Conservation (phyloP, 2,329 filamentous ascomycete species). For the Hymenotorrendiella dingleyae region DNA sequence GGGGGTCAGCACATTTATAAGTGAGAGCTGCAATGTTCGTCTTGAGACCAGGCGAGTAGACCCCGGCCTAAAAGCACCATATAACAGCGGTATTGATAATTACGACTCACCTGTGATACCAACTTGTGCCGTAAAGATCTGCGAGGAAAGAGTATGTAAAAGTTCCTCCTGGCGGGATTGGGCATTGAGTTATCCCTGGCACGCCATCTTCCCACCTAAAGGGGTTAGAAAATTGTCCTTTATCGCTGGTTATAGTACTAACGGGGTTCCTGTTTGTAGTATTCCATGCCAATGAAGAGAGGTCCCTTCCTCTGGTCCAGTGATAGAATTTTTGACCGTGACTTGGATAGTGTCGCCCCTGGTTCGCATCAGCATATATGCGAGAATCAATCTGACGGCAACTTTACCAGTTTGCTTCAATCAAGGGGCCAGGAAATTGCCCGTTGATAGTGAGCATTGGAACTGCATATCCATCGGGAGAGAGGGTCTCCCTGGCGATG, state of each 20-base stretch:
- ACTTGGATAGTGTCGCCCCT: conserved; percentile 45
- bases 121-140: conserved; percentile 41
- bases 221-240: too few species aligned
- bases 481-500: conserved; percentile 19
- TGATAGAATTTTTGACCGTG: conserved; percentile 64
- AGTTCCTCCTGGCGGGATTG: conserved; percentile 45
- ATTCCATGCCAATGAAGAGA: conserved; percentile 43
- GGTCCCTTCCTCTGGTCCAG: conserved; percentile 33
- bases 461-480: conserved; percentile 34
- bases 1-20: too few species aligned
- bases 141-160: conserved; percentile 27
- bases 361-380: not conserved
- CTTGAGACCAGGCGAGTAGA: too few species aligned
- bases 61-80: too few species aligned
- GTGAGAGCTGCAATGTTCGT: too few species aligned
- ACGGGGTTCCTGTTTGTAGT: conserved; percentile 32
- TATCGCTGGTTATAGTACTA: too few species aligned
- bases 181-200: conserved; percentile 54
- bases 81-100: too few species aligned
- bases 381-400: not conserved
- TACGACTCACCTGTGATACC: too few species aligned
- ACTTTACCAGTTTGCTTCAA: conserved; percentile 31
- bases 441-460: conserved; percentile 46
- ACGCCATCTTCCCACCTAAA: conserved; percentile 38
- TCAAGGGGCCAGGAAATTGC: conserved; percentile 29